Evolutionary conservation across 2,329 filamentous ascomycete species (phyloP).

Genomic region (Neoarthrinium moseri): DNA sequence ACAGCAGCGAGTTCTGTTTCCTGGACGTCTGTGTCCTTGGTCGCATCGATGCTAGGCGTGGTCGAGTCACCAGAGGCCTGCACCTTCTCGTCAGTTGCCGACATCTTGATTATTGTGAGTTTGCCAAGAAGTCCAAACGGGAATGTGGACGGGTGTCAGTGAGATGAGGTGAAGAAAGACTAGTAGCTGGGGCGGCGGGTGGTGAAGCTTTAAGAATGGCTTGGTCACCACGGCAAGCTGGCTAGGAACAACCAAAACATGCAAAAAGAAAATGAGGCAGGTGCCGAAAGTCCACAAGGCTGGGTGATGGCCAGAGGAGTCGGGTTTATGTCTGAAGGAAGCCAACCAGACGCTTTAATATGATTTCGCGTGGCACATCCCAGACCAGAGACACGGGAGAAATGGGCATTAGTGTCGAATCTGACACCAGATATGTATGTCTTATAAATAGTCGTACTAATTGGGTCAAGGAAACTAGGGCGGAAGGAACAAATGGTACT

Average conservation of each 20-base stretch:
- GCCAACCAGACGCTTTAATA: too few relatives aligned
- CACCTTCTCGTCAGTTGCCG: slow-evolving; percentile 1
- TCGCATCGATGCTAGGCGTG: slow-evolving; percentile 8
- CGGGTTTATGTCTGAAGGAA: too few relatives aligned
- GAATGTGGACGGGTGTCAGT: not conserved
- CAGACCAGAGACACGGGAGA: not conserved
- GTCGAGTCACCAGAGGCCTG: slow-evolving; percentile 8
- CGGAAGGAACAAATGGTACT: not conserved
- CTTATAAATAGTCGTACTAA: not conserved
- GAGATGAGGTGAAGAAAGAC: not conserved
- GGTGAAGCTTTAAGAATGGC: not conserved
- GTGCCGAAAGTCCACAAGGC: too few relatives aligned
- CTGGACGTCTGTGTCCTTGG: slow-evolving; percentile 8
- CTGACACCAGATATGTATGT: not conserved
- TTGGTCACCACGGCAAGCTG: not conserved
- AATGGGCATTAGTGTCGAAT: not conserved
- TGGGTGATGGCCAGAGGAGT: too few relatives aligned
- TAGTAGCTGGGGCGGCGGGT: not conserved
- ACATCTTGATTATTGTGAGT: not conserved
- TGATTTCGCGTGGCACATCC: not conserved
- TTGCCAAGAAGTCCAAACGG: not conserved
- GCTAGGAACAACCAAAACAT: not conserved
- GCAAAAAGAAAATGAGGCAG: not conserved
- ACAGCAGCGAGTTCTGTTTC: slow-evolving; percentile 16
- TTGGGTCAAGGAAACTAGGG: not conserved